Conservation (phyloP, 805 yeast genomes). For the Yarrowia sp. region DNA sequence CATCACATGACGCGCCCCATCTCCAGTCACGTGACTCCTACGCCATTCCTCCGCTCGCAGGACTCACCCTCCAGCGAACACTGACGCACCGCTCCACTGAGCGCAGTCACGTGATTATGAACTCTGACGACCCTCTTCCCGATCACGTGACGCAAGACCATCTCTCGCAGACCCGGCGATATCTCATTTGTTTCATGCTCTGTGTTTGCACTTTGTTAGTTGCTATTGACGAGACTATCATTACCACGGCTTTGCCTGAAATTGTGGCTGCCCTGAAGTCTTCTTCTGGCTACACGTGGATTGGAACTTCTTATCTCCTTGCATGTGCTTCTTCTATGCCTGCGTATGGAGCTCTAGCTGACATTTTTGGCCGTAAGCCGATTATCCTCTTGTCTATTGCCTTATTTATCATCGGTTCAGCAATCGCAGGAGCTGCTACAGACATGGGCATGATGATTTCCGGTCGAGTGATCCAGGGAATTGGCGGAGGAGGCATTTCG, state of each 20-base stretch:
- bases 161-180: not conserved
- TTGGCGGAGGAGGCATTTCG: slow-evolving; percentile 86
- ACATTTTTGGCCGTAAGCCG: slow-evolving; percentile 44
- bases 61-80: not conserved
- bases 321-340: slow-evolving; percentile 66
- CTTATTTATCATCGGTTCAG: slow-evolving; percentile 45
- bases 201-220: slow-evolving; percentile 32
- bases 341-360: slow-evolving; percentile 60
- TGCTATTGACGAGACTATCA: slow-evolving; percentile 53
- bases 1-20: not conserved
- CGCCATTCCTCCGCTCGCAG: not conserved
- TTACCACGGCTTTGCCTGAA: slow-evolving; percentile 51
- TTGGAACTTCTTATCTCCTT: slow-evolving; percentile 60
- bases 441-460: slow-evolving; percentile 60
- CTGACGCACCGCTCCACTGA: not conserved
- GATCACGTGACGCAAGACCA: slow-evolving; percentile 8
- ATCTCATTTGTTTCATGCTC: slow-evolving; percentile 18
- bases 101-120: no score
- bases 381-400: slow-evolving; percentile 43
- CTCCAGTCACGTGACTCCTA: not conserved
- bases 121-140: not conserved
- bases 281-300: slow-evolving; percentile 51
- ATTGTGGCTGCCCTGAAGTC: slow-evolving; percentile 54
- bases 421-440: slow-evolving; percentile 45
- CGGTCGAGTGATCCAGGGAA: slow-evolving; percentile 77